Evolutionary conservation across 306 rosid species (phyloP).

Genomic region (Vigna radiata): DNA sequence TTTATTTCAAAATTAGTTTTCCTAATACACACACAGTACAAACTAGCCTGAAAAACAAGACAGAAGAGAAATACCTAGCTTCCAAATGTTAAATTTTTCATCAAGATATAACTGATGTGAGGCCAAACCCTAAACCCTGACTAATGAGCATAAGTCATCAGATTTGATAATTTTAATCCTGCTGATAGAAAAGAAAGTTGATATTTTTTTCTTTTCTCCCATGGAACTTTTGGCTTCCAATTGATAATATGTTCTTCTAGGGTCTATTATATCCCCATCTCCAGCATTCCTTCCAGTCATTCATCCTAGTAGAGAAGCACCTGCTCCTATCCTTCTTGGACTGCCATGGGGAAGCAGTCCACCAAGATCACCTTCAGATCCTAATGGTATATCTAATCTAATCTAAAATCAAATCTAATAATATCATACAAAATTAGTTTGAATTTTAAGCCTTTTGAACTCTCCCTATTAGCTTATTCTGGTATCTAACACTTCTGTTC

Average conservation of each 20-base stretch:
- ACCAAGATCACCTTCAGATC: conserved; percentile 53
- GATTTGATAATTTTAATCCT: conserved; percentile 23
- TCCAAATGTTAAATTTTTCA: conserved; percentile 27
- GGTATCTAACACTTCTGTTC: conserved; percentile 2
- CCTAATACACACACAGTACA: background rate
- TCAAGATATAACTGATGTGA: conserved; percentile 27
- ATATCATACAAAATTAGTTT: conserved; percentile 8
- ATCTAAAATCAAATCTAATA: background rate
- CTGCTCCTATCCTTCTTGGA: conserved; percentile 55
- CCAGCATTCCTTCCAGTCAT: conserved; percentile 51
- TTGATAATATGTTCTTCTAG: conserved; percentile 50
- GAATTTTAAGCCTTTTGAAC: conserved; percentile 24
- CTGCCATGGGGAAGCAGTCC: conserved; percentile 55
- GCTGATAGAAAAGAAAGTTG: background rate
- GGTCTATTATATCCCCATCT: conserved; percentile 63
- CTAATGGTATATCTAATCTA: conserved; percentile 42
- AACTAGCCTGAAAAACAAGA: background rate
- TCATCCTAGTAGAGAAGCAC: conserved; percentile 60
- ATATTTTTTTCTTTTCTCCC: background rate
- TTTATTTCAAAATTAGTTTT: conserved; percentile 30
- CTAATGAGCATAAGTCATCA: conserved; percentile 11
- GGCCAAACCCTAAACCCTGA: conserved; percentile 4
- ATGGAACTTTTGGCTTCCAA: conserved; percentile 10
- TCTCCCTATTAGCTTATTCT: background rate
- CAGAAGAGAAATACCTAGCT: conserved; percentile 17